phyloP scores from a whole-genome alignment of 352 stramenopile species.

The Phytophthora cryptogea region DNA sequence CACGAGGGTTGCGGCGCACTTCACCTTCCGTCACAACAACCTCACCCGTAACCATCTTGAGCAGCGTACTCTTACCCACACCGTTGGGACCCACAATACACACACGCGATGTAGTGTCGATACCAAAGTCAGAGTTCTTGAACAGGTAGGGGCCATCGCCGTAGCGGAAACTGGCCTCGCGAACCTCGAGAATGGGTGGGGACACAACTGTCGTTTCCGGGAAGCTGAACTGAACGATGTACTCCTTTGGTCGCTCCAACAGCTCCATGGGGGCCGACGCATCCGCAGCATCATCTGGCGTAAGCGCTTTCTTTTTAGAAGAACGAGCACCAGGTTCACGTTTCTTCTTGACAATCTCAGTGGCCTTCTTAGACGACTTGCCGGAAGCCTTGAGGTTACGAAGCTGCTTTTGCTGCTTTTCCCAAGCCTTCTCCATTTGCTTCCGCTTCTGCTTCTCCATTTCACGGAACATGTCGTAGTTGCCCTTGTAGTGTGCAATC shows the following conservation, averaged over 20 bases:
- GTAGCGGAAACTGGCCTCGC: constrained; percentile 98
- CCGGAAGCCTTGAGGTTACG: constrained; percentile 89
- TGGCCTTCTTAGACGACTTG: constrained; percentile 87
- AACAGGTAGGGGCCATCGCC: constrained; percentile 95
- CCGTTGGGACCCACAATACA: constrained; percentile 99
- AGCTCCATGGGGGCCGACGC: constrained; percentile 86
- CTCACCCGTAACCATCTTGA: constrained; percentile 99
- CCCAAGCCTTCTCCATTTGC: constrained; percentile 98
- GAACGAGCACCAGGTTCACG: constrained; percentile 93
- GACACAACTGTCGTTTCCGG: constrained; percentile 92
- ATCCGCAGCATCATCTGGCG: constrained; percentile 88
- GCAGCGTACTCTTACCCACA: constrained; percentile 96
- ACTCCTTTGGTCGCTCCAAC: constrained; percentile 97
- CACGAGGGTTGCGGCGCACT: constrained; percentile 95
- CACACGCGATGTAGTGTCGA: constrained; percentile 97
- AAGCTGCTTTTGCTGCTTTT: constrained; percentile 99
- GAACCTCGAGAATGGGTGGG: constrained; percentile 95
- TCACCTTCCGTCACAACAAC: constrained; percentile 94
- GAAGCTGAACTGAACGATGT: constrained; percentile 98
- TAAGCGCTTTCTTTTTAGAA: constrained; percentile 93
- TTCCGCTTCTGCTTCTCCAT: constrained; percentile 96
- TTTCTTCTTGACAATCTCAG: constrained; percentile 93
- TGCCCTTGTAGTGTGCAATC: constrained; percentile 98
- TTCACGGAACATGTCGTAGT: constrained; percentile 99
- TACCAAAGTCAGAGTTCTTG: constrained; percentile 98